phyloP scores from a whole-genome alignment of 352 stramenopile genomes.

The Globisporangium mamillatum region DNA sequence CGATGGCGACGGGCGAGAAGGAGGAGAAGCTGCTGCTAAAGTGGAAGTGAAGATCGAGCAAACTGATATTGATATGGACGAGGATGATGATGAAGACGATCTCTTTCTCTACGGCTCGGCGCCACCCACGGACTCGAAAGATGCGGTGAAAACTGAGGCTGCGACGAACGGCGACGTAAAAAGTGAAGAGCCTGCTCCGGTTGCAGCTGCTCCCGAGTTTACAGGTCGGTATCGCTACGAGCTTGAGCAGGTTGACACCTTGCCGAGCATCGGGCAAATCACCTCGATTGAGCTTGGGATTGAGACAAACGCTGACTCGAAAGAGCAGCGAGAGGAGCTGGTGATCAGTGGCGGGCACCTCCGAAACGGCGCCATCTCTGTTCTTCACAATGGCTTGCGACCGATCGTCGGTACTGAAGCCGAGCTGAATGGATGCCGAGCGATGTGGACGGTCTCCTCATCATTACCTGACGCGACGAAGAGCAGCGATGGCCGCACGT shows the following conservation, averaged over 20 bases:
- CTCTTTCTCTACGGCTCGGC: conserved; percentile 70
- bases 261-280: conserved; percentile 78
- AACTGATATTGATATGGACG: conserved; percentile 21
- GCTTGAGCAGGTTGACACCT: conserved; percentile 59
- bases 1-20: conserved; percentile 10
- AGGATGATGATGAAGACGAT: conserved; percentile 74
- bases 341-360: conserved; percentile 73
- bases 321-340: conserved; percentile 74
- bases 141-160: conserved; percentile 15
- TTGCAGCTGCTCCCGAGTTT: not conserved
- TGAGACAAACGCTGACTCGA: conserved; percentile 72
- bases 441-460: conserved; percentile 85
- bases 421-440: conserved; percentile 75
- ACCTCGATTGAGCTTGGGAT: conserved; percentile 79
- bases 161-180: conserved; percentile 12
- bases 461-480: conserved; percentile 42
- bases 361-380: conserved; percentile 61
- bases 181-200: not conserved
- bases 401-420: conserved; percentile 84
- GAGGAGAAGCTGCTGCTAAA: not conserved
- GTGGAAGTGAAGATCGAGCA: conserved; percentile 16
- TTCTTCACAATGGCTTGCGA: conserved; percentile 74
- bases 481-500: conserved; percentile 50
- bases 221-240: conserved; percentile 40
- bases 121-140: conserved; percentile 20